Base-by-base conservation (phyloP, 1,139 yeast species). In the Candida glucosophila region DNA sequence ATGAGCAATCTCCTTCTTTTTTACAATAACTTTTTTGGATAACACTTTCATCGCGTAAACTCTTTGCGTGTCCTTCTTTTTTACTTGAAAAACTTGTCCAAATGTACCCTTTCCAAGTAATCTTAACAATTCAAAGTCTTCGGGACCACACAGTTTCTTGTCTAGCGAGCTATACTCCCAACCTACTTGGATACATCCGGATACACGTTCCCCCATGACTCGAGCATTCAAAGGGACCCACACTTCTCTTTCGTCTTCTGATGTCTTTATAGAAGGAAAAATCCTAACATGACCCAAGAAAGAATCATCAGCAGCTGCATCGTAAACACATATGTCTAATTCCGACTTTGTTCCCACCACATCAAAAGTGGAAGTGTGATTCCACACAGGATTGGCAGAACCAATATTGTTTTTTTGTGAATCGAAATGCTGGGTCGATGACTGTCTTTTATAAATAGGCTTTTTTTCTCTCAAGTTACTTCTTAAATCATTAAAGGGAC, bases 1-100 rank as follows among this genome's bases (percentile, higher is more conserved):
- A 52, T 90, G 98, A 2, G 96, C 96, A 40, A 90, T 81, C 55
- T 90, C 98, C 55, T 88, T 88, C 67, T 88, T 90, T 54, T 83
- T 86, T 28, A 90, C 95, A 55, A 90, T 90, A 23, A 86, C 92
- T 50, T 86, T 86, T 52, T 90, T 90, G 17, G 93, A 80, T 29
- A 90, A 69, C 15, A 90, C 93, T 55, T 90, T 90, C 98, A 90
- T 90, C 24, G 98, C 98, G 50, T 90, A 90, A 33, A 90, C 78
- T 41, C 96, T 71, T 31, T 75, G 73, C 4, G 93, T 85, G 47
- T 88, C 97, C 43, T 68, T 69, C 66, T 88, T 90, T 40, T 81
- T 77, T 24, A 90, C 98, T 56, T 88, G 97, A 54, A 79, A 90
- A 20, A 90, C 98, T 55, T 83, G 95, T 17, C 98, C 98, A 63